Evolutionary conservation across 1,284 basidiomycete genomes (phyloP).

Genomic region (Stygiomarasmius scandens): DNA sequence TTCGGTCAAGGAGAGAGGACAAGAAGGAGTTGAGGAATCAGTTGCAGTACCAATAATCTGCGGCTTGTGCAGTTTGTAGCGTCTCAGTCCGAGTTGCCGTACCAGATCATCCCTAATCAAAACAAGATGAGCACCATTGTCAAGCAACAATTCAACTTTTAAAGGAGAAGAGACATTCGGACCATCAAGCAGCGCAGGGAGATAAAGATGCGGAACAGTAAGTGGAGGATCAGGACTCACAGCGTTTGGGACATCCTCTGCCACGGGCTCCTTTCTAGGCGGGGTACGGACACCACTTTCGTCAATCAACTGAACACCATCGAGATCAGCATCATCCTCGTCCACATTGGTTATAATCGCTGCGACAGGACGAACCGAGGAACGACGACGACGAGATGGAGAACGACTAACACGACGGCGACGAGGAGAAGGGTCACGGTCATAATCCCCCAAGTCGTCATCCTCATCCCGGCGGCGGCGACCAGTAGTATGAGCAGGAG

Average conservation of each 20-base stretch:
- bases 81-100: too few species aligned
- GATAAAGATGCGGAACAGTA: not conserved
- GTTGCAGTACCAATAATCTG: too few species aligned
- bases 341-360: not conserved
- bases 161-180: not conserved
- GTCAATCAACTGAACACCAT: not conserved
- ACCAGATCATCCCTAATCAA: constrained; percentile 1
- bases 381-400: not conserved
- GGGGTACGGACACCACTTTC: not conserved
- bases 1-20: not conserved
- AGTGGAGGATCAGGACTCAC: not conserved
- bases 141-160: not conserved
- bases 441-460: not conserved
- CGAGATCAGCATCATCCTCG: not conserved
- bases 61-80: too few species aligned
- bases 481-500: not conserved
- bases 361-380: not conserved
- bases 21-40: too few species aligned
- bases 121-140: not conserved
- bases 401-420: too few species aligned
- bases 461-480: not conserved
- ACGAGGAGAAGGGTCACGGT: too few species aligned
- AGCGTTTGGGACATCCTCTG: too few species aligned
- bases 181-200: not conserved
- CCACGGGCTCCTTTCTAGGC: not conserved